phyloP scores from a whole-genome alignment of 306 rosid genomes.

The Vigna unguiculata region DNA sequence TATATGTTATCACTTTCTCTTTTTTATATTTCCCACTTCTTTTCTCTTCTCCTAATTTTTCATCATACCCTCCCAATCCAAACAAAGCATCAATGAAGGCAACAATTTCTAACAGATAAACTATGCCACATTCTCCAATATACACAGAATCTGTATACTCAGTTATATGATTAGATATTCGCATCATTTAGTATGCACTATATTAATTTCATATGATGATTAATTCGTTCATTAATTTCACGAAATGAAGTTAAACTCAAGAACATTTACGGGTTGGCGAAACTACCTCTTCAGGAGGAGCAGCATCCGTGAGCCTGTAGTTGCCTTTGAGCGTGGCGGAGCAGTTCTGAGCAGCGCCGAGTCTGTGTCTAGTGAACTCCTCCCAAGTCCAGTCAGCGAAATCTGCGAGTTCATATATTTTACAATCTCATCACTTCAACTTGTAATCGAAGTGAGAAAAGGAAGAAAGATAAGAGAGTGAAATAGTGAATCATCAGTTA shows the following conservation, averaged over 20 bases:
- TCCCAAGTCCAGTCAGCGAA: constrained; percentile 98
- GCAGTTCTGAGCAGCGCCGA: constrained; percentile 96
- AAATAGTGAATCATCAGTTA: not conserved
- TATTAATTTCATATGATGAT: not conserved
- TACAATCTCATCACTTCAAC: not conserved
- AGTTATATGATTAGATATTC: not conserved
- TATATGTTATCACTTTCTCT: too few species aligned
- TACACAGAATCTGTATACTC: not conserved
- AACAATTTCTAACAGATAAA: not conserved
- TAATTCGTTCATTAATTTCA: not conserved
- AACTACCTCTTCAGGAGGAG: constrained; percentile 67
- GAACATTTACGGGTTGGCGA: not conserved
- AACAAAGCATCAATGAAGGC: too few species aligned
- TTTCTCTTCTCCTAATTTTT: too few species aligned
- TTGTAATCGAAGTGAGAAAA: not conserved
- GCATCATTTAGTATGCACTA: not conserved
- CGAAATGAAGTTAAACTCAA: not conserved
- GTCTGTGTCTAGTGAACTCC: constrained; percentile 71
- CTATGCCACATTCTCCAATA: not conserved
- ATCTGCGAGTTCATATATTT: constrained; percentile 44
- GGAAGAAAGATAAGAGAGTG: not conserved
- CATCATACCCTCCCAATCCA: too few species aligned
- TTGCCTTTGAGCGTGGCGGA: constrained; percentile 87
- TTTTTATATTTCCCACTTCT: too few species aligned
- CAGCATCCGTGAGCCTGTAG: constrained; percentile 64